A percentile compares a stretch with the other conserved stretches of the same genome.
These are phyloP conservation scores for Huiozyma sinensis DNA, from an alignment of 805 yeast genomes.

Conservation along the genomic window DNA sequence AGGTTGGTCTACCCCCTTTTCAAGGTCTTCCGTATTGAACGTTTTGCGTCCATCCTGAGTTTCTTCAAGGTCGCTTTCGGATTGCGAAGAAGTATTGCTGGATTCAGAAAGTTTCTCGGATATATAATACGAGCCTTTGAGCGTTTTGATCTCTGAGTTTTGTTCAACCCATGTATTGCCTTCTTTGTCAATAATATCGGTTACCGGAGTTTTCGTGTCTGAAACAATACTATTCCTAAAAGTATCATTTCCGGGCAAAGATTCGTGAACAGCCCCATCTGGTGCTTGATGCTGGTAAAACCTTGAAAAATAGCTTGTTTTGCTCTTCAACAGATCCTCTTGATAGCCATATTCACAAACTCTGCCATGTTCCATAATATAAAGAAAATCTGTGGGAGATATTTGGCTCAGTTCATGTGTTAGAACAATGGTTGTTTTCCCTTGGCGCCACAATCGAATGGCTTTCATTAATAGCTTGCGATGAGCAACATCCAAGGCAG, in stretches of 20 bases:
- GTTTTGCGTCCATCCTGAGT: background rate
- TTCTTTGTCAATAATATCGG: background rate
- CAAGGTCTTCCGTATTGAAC: background rate
- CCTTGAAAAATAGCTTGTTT: slow-evolving; percentile 5
- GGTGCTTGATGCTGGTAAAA: slow-evolving; percentile 6
- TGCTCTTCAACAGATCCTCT: slow-evolving; percentile 20
- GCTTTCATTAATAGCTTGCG: slow-evolving; percentile 37
- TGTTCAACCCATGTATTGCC: background rate
- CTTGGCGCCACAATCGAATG: slow-evolving; percentile 49
- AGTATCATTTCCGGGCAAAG: background rate
- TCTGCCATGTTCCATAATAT: slow-evolving; percentile 48
- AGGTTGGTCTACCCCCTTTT: background rate
- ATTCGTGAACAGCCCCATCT: slow-evolving; percentile 2
- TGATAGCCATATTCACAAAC: slow-evolving; percentile 38
- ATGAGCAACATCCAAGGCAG: slow-evolving; percentile 59
- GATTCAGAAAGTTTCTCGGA: background rate
- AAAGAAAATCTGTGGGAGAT: slow-evolving; percentile 43
- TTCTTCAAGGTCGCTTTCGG: slow-evolving; percentile 1
- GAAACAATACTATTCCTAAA: background rate
- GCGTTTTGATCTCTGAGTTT: too few relatives aligned
- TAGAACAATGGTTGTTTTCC: slow-evolving; percentile 66
- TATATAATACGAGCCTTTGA: background rate
- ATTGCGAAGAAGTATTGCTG: background rate
- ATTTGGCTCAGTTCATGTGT: slow-evolving; percentile 70
- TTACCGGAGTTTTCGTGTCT: background rate